phyloP scores from a whole-genome alignment of 768 basidiomycete species.

The Kwoniella sp. region DNA sequence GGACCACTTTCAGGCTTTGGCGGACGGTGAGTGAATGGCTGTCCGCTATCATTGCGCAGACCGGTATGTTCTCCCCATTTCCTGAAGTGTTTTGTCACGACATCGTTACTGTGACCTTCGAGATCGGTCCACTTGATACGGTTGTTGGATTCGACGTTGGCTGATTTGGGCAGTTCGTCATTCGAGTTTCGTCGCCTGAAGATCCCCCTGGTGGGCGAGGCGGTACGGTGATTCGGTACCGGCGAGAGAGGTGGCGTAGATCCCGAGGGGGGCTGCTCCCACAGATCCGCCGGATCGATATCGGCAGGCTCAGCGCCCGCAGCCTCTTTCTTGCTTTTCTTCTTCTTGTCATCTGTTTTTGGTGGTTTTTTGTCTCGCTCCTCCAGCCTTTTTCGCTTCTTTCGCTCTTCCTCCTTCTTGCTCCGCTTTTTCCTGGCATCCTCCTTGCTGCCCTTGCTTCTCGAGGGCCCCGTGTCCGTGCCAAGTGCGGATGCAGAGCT shows the following conservation, averaged over 20 bases:
- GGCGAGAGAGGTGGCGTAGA: not conserved
- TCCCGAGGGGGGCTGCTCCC: conserved; percentile 9
- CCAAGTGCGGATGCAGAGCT: not conserved
- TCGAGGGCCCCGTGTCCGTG: not conserved
- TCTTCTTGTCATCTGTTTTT: not conserved
- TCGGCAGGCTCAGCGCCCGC: conserved; percentile 4
- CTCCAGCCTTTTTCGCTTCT: not conserved
- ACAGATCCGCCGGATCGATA: not conserved
- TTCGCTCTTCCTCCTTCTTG: not conserved
- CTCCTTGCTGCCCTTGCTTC: not conserved
- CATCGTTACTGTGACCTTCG: not conserved
- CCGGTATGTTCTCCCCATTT: conserved; percentile 17
- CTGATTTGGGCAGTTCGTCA: conserved; percentile 11
- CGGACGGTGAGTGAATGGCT: not conserved
- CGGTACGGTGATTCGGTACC: conserved; percentile 20
- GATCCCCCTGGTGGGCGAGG: conserved; percentile 3
- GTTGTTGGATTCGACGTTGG: conserved; percentile 8
- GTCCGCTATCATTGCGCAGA: conserved; percentile 5
- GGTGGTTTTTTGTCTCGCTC: conserved; percentile 2
- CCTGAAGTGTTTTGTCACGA: conserved; percentile 13
- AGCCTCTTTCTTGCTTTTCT: conserved; percentile 1
- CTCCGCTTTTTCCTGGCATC: conserved; percentile 4
- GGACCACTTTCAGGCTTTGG: not conserved
- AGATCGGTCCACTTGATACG: conserved; percentile 14
- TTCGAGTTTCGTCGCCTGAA: conserved; percentile 8